Conservation (phyloP, 768 basidiomycete genomes). For the Russula compacta region DNA sequence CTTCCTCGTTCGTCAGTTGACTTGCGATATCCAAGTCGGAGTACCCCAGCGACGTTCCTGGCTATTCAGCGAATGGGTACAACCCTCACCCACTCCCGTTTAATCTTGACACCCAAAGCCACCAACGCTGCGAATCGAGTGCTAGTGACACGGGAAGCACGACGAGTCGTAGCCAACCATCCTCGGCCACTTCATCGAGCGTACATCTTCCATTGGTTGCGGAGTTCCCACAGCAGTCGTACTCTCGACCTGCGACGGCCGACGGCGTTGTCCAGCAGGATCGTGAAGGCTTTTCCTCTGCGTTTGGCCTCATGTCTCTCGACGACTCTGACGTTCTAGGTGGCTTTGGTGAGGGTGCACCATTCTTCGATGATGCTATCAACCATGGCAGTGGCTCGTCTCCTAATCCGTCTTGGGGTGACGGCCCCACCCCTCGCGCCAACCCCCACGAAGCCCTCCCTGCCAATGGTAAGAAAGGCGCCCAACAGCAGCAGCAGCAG, state of each 20-base stretch:
- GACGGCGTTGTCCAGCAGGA: conserved; percentile 16
- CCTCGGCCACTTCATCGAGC: conserved; percentile 45
- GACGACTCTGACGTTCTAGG: conserved; percentile 66
- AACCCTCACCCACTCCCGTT: conserved; percentile 15
- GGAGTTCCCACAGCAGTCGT: conserved; percentile 19
- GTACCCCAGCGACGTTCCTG: neutral
- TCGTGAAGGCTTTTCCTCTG: conserved; percentile 30
- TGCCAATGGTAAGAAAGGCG: conserved; percentile 19
- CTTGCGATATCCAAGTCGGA: conserved; percentile 3
- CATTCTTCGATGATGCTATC: conserved; percentile 42
- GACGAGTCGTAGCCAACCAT: conserved; percentile 37
- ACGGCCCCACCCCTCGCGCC: conserved; percentile 17
- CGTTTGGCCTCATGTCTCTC: conserved; percentile 68
- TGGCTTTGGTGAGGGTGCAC: conserved; percentile 47
- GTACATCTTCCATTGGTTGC: conserved; percentile 39
- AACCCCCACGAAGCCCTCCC: conserved; percentile 11
- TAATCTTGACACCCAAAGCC: conserved; percentile 19
- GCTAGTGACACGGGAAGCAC: conserved; percentile 37
- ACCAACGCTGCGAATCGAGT: conserved; percentile 23
- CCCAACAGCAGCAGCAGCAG: conserved; percentile 22
- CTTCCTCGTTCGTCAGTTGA: neutral
- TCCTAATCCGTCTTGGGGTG: conserved; percentile 12
- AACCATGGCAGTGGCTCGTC: conserved; percentile 2
- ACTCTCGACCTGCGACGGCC: conserved; percentile 20
- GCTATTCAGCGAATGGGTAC: conserved; percentile 10